Base-by-base conservation (phyloP, 1,284 basidiomycete species). In the Fistulinella cinereoalba region DNA sequence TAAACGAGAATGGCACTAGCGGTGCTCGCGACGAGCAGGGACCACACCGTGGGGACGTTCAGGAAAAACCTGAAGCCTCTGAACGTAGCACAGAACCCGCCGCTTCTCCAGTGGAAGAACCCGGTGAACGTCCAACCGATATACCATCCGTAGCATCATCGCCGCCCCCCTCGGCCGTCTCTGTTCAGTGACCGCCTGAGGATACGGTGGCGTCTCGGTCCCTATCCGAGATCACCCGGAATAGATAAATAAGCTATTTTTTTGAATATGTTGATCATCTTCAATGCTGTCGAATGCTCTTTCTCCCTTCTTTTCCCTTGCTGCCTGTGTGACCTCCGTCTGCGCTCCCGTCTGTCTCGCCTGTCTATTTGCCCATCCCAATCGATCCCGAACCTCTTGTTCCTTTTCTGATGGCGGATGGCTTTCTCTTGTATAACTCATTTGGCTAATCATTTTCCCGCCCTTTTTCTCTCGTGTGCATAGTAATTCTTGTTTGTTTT, bases 261-360 rank as follows among this genome's bases (percentile, higher is more conserved):
- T 62, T 66, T 64, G 64, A 65, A 60, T 59, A 61, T 65, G 64
- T 62, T 61, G 62, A 62, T 44, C 64, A 61, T 66, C 55, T 62
- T 65, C 60, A 62, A 54, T 53, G 55, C 32, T 49, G 50, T 64
- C 48, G 46, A 46, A 31, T 47, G n/a, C 11, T 41, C 28, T n/a
- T n/a, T 44, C 34, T 15, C 24, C 40, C 43, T 43, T 31, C 31
- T 27, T 15, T n/a, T 42, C 37, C n/a, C 24, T 38, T 46, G 41
- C 33, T 28, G 38, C 36, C 41, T 50, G 48, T 46, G 58, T 49
- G 52, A 56, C 43, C 31, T 10, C 37, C 31, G 28, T 47, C 52
- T 37, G 33, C 36, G 28, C 15, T 29, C 28, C 5, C 31, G 44
- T 46, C 36, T 28, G 34, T 46, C 16, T 10, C 16, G 31, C 15